These are phyloP conservation scores for Penicillium verhagenii DNA, from an alignment of 495 filamentous ascomycete species.

Conservation along the genomic window DNA sequence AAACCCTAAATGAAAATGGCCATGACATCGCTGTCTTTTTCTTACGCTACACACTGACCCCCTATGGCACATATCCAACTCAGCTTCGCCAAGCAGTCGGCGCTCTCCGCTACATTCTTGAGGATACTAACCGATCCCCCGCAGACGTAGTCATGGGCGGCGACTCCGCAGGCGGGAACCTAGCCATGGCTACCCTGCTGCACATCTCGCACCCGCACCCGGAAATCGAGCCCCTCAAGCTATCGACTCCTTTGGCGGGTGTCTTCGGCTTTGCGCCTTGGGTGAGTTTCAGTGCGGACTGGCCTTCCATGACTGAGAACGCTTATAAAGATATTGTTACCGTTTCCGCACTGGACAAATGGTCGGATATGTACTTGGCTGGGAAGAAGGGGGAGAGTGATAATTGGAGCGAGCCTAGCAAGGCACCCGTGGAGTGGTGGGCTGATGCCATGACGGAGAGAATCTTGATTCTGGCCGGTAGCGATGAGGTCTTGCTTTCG, in stretches of 20 bases:
- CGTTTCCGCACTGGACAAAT: slow-evolving; percentile 25
- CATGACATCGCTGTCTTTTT: slow-evolving; percentile 52
- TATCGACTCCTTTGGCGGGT: slow-evolving; percentile 43
- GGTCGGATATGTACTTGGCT: slow-evolving; percentile 48
- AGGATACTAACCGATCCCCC: slow-evolving; percentile 35
- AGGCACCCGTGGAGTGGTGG: slow-evolving; percentile 57
- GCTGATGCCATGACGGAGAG: slow-evolving; percentile 40
- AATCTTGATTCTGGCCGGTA: slow-evolving; percentile 53
- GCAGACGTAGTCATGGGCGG: slow-evolving; percentile 53
- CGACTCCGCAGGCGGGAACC: slow-evolving; percentile 65
- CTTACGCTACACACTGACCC: slow-evolving; percentile 56
- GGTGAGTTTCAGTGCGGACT: slow-evolving; percentile 45
- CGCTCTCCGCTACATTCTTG: slow-evolving; percentile 53
- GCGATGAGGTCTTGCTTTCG: slow-evolving; percentile 57
- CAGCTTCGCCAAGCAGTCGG: slow-evolving; percentile 57
- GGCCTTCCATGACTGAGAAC: slow-evolving; percentile 44
- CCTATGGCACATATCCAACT: slow-evolving; percentile 52
- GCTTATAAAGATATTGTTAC: slow-evolving; percentile 49
- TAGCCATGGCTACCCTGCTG: slow-evolving; percentile 51
- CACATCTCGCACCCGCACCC: slow-evolving; percentile 63
- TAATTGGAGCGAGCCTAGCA: slow-evolving; percentile 54
- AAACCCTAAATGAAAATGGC: slow-evolving; percentile 41
- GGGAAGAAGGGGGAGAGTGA: slow-evolving; percentile 43
- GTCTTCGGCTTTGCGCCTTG: slow-evolving; percentile 56
- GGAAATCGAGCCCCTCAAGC: slow-evolving; percentile 34